phyloP scores from a whole-genome alignment of 805 yeast species.

The Dipodascus geniculatus region DNA sequence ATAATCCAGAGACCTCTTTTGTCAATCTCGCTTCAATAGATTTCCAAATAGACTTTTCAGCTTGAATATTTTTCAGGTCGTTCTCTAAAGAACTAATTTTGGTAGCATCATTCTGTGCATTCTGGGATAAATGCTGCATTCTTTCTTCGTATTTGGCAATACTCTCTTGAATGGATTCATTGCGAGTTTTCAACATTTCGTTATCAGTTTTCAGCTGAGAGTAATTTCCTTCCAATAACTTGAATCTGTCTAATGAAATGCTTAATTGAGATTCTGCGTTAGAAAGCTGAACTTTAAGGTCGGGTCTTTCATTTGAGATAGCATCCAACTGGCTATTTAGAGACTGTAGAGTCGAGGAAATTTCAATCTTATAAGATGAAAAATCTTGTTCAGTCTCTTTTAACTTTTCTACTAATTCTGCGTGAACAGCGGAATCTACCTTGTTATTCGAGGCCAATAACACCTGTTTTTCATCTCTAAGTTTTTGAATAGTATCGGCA shows the following conservation, averaged over 20 bases:
- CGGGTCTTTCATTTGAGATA: conserved; percentile 33
- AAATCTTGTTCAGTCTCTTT: conserved; percentile 13
- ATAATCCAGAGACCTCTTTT: conserved; percentile 40
- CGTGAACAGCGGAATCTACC: not conserved
- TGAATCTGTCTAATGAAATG: conserved; percentile 41
- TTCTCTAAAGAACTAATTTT: conserved; percentile 32
- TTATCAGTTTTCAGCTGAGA: conserved; percentile 35
- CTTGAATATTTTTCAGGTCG: conserved; percentile 36
- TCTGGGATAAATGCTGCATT: conserved; percentile 39
- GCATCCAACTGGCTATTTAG: conserved; percentile 36
- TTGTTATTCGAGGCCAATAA: not conserved
- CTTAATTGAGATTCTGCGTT: conserved; percentile 42
- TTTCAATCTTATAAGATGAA: conserved; percentile 32
- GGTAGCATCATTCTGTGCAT: conserved; percentile 42
- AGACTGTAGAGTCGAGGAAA: conserved; percentile 33
- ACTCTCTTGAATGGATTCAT: conserved; percentile 31
- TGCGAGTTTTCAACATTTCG: conserved; percentile 31
- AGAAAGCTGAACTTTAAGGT: conserved; percentile 39
- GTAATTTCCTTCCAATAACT: conserved; percentile 30
- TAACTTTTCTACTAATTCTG: not conserved
- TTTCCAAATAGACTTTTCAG: conserved; percentile 44
- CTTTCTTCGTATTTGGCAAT: conserved; percentile 37
- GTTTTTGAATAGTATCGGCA: not conserved
- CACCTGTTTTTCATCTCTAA: not conserved
- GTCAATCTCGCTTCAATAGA: conserved; percentile 39